phyloP scores from a whole-genome alignment of 116 monocot genomes.

The Cymodocea nodosa region DNA sequence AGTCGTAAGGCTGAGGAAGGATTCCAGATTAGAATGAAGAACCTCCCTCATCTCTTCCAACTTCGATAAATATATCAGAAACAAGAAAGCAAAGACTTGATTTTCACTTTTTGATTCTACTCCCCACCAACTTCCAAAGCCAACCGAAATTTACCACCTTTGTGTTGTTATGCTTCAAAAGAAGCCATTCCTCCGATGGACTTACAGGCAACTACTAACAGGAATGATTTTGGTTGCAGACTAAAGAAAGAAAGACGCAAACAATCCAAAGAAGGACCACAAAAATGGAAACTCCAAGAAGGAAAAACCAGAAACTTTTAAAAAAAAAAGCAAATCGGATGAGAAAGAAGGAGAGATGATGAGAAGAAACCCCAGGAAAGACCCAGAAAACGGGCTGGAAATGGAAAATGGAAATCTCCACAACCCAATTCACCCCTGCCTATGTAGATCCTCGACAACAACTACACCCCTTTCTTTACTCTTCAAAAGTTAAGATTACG shows the following conservation, averaged over 20 bases:
- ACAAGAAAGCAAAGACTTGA: not conserved
- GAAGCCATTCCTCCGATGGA: not conserved
- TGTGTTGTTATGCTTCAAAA: not conserved
- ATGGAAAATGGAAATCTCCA: not conserved
- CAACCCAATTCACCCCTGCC: slow-evolving; percentile 1
- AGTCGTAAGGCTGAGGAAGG: slow-evolving; percentile 18
- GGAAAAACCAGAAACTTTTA: too few species aligned
- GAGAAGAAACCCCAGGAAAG: not conserved
- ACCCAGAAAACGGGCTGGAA: not conserved
- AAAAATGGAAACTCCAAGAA: too few species aligned
- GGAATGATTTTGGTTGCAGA: too few species aligned
- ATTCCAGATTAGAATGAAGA: slow-evolving; percentile 13
- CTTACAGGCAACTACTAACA: too few species aligned
- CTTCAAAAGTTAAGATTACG: not conserved
- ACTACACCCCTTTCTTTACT: not conserved
- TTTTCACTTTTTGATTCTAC: not conserved
- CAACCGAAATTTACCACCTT: not conserved
- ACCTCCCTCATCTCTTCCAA: not conserved
- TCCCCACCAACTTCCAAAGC: not conserved
- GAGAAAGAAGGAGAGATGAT: too few species aligned
- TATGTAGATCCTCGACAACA: not conserved
- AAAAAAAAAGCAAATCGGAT: too few species aligned
- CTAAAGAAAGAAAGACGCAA: too few species aligned
- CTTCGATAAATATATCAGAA: not conserved
- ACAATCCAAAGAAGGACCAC: too few species aligned